These are phyloP conservation scores for Didymosphaeria variabile DNA, from an alignment of 2,329 filamentous ascomycete genomes.

Conservation along the genomic window DNA sequence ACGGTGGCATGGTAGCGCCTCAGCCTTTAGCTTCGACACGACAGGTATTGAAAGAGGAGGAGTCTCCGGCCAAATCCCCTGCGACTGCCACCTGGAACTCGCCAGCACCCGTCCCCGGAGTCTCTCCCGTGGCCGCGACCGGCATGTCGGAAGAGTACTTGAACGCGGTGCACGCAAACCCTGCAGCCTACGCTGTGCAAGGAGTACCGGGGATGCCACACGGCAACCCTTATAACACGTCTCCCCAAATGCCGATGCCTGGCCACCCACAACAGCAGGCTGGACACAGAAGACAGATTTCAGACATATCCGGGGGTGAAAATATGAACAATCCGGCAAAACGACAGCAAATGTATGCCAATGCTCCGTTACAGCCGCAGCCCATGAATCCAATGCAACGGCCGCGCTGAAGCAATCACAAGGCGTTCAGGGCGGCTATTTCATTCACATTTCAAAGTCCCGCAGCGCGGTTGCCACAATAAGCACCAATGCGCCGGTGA, in stretches of 20 bases:
- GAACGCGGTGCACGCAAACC: conserved; percentile 53
- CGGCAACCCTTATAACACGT: conserved; percentile 48
- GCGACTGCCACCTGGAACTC: conserved; percentile 70
- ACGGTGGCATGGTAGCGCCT: conserved; percentile 59
- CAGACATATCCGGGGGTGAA: conserved; percentile 65
- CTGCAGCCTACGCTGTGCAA: conserved; percentile 50
- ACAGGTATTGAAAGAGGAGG: conserved; percentile 69
- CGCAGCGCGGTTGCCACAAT: neutral
- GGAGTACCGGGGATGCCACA: conserved; percentile 26
- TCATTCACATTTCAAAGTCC: neutral
- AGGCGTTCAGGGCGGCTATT: neutral
- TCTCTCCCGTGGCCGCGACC: conserved; percentile 58
- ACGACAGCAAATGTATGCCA: conserved; percentile 65
- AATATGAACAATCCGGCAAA: conserved; percentile 63
- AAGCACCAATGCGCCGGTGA: neutral
- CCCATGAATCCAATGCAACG: conserved; percentile 61
- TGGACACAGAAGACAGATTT: conserved; percentile 66
- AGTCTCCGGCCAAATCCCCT: conserved; percentile 69
- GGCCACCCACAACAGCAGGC: conserved; percentile 36
- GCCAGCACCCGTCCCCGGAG: conserved; percentile 65
- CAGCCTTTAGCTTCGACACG: conserved; percentile 61
- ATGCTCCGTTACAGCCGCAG: conserved; percentile 51
- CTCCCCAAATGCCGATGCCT: conserved; percentile 50
- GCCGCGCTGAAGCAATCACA: conserved; percentile 46
- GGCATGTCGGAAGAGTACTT: conserved; percentile 56